phyloP scores from a whole-genome alignment of 371 early-diverging fungal genomes.

The Coemansia sp. region DNA sequence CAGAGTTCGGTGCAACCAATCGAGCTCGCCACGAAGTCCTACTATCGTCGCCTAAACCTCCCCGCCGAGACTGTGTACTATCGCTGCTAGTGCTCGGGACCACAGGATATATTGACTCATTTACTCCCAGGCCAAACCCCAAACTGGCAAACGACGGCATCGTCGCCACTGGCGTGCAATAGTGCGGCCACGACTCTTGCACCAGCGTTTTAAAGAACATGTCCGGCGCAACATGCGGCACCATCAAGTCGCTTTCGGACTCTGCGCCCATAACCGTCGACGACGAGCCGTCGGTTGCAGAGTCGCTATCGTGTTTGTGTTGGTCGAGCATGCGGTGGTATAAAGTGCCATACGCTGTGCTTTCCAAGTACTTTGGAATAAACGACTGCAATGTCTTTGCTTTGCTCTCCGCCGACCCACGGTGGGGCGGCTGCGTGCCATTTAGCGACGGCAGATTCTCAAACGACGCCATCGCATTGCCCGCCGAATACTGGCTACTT shows the following conservation, averaged over 20 bases:
- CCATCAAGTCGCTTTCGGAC: not conserved
- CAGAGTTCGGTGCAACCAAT: not conserved
- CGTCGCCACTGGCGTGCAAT: constrained; percentile 41
- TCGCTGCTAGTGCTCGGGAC: not conserved
- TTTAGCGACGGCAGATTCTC: constrained; percentile 30
- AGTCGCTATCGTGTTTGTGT: not conserved
- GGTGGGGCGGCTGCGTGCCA: not conserved
- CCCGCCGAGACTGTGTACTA: not conserved
- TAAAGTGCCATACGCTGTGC: constrained; percentile 36
- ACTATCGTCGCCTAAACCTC: not conserved
- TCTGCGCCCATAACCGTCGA: not conserved
- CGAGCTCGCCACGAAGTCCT: not conserved
- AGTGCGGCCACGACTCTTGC: constrained; percentile 50
- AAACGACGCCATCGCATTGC: constrained; percentile 3
- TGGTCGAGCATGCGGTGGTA: constrained; percentile 1
- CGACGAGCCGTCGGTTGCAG: not conserved
- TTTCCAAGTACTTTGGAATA: constrained; percentile 40
- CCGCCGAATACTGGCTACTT: not conserved
- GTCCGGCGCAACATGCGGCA: constrained; percentile 29
- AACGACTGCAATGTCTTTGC: constrained; percentile 10
- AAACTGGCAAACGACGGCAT: constrained; percentile 30
- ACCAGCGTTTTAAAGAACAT: constrained; percentile 42
- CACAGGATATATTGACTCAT: not conserved
- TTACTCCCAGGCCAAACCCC: constrained; percentile 36
- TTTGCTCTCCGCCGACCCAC: not conserved